Conservation (phyloP, 257 asterid genomes). For the Anisodus tanguticus region DNA sequence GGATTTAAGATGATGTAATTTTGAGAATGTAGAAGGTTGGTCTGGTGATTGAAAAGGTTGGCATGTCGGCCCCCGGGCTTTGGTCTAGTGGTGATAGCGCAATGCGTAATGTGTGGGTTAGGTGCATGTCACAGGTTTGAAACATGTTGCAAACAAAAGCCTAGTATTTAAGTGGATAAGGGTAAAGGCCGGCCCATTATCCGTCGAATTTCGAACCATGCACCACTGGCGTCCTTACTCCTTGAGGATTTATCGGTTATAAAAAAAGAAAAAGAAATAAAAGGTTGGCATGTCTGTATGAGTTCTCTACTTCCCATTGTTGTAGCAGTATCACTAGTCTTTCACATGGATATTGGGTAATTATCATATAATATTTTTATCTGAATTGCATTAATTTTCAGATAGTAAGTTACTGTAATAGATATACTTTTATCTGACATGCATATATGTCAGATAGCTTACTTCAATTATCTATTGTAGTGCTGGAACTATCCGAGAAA, state of each 20-base stretch:
- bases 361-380: neutral
- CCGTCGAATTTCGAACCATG: neutral
- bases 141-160: neutral
- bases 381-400: neutral
- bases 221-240: neutral
- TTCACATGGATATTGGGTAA: neutral
- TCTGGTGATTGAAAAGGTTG: constrained; percentile 23
- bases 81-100: constrained; percentile 12
- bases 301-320: neutral
- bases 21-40: constrained; percentile 10
- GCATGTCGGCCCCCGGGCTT: neutral
- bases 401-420: no score
- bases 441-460: neutral
- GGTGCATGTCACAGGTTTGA: neutral
- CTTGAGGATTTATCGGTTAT: constrained; percentile 1
- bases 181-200: neutral
- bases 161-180: neutral
- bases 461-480: constrained; percentile 49
- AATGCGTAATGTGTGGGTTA: neutral
- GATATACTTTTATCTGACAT: no score
- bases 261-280: neutral
- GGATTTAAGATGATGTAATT: neutral
- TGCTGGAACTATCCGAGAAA: constrained; percentile 92
- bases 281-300: neutral
- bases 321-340: constrained; percentile 9